phyloP scores from a whole-genome alignment of 2,329 filamentous ascomycete genomes.

The Plectosphaerella cucumerina region DNA sequence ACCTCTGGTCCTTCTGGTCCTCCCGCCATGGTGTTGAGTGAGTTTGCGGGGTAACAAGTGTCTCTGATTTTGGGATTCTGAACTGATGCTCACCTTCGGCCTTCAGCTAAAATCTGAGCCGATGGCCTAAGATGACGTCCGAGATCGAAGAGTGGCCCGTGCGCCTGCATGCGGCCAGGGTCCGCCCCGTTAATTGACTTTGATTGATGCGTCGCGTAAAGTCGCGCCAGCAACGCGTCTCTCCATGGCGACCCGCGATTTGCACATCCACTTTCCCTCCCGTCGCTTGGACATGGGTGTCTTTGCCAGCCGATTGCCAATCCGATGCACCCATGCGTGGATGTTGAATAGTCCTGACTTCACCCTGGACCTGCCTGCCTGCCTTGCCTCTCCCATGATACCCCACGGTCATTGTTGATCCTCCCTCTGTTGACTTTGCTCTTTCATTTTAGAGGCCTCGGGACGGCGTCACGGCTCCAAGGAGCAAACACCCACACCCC shows the following conservation, averaged over 20 bases:
- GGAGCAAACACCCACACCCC: conserved; percentile 11
- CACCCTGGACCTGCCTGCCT: neutral
- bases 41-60: too few relatives aligned
- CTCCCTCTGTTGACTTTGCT: neutral
- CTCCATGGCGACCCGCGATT: conserved; percentile 1
- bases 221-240: conserved; percentile 12
- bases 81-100: neutral
- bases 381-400: conserved; percentile 5
- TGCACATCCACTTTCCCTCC: conserved; percentile 3
- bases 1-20: neutral
- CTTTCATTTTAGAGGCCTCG: conserved; percentile 1
- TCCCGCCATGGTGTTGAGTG: neutral
- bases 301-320: neutral
- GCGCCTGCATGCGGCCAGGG: conserved; percentile 2
- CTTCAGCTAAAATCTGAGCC: conserved; percentile 9
- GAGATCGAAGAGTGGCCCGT: conserved; percentile 7
- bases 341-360: neutral
- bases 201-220: conserved; percentile 15
- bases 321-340: neutral
- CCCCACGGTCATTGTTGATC: conserved; percentile 1
- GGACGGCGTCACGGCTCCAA: neutral
- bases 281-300: neutral
- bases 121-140: conserved; percentile 14
- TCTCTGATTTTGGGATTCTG: neutral
- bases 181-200: conserved; percentile 13